Conservation (phyloP, 257 asterid genomes). For the Verbascum thapsus region DNA sequence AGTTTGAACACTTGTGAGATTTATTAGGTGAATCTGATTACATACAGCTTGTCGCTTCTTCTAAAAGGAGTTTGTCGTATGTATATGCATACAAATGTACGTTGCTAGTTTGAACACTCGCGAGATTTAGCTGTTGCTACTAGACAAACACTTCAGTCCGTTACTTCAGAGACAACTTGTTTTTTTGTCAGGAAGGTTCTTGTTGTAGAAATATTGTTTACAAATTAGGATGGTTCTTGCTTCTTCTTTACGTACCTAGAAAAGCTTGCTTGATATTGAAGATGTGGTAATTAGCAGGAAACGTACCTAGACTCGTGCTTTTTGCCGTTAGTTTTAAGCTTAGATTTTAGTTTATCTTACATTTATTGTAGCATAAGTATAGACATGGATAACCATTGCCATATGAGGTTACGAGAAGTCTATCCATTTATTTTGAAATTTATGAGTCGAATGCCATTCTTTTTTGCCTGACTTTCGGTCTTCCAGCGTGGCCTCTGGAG, state of each 20-base stretch:
- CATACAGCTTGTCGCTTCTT: no score
- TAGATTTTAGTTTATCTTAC: background rate
- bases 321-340: background rate
- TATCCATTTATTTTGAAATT: slow-evolving; percentile 9
- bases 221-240: background rate
- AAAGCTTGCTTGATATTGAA: slow-evolving; percentile 12
- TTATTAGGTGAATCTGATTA: no score
- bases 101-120: no score
- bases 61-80: no score
- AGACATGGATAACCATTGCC: slow-evolving; percentile 16
- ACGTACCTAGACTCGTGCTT: slow-evolving; percentile 15
- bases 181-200: background rate
- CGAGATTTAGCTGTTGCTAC: no score
- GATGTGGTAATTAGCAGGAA: slow-evolving; percentile 18
- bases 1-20: no score
- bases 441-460: slow-evolving; percentile 13
- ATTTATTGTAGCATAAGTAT: background rate
- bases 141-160: background rate
- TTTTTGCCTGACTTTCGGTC: slow-evolving; percentile 3
- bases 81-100: no score
- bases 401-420: slow-evolving; percentile 1
- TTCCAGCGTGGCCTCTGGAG: background rate
- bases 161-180: background rate
- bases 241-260: slow-evolving; percentile 17
- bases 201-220: background rate